Conservation (phyloP, 768 basidiomycete species). For the Rhizopogon sp. region DNA sequence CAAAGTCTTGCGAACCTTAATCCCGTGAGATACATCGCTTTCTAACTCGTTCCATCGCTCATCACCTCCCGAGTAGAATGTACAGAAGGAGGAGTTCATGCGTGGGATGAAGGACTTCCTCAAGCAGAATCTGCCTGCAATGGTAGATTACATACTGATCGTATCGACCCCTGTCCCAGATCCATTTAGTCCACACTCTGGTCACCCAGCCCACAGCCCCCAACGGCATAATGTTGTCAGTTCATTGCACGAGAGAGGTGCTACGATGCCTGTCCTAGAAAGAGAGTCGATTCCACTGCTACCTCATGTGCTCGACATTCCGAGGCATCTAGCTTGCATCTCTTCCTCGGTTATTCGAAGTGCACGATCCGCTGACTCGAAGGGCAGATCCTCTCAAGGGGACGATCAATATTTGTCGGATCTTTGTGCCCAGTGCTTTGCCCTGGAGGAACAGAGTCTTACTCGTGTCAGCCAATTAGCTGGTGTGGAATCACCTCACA, state of each 20-base stretch:
- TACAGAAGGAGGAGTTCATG: slow-evolving; percentile 82
- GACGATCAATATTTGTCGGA: slow-evolving; percentile 44
- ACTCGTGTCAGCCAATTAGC: slow-evolving; percentile 61
- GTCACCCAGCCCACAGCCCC: slow-evolving; percentile 34
- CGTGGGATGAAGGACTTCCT: slow-evolving; percentile 71
- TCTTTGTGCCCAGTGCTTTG: slow-evolving; percentile 56
- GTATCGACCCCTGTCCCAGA: slow-evolving; percentile 53
- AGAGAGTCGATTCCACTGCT: slow-evolving; percentile 68
- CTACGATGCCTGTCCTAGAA: slow-evolving; percentile 50
- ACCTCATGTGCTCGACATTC: slow-evolving; percentile 73
- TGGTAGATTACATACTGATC: slow-evolving; percentile 74
- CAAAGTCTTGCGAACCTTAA: slow-evolving; percentile 88
- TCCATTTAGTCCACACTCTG: slow-evolving; percentile 21
- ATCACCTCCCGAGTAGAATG: slow-evolving; percentile 32
- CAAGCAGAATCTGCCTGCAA: slow-evolving; percentile 53
- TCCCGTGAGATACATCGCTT: slow-evolving; percentile 38
- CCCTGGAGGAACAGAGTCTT: slow-evolving; percentile 68
- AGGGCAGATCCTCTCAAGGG: slow-evolving; percentile 26
- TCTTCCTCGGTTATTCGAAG: slow-evolving; percentile 73
- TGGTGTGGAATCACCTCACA: slow-evolving; percentile 8
- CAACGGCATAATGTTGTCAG: slow-evolving; percentile 51
- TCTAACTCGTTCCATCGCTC: slow-evolving; percentile 2
- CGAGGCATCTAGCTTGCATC: slow-evolving; percentile 72
- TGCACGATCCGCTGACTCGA: slow-evolving; percentile 38
- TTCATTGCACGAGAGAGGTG: slow-evolving; percentile 52